Conservation (phyloP, 176 grass and related monocot genomes). For the Carex scoparia region DNA sequence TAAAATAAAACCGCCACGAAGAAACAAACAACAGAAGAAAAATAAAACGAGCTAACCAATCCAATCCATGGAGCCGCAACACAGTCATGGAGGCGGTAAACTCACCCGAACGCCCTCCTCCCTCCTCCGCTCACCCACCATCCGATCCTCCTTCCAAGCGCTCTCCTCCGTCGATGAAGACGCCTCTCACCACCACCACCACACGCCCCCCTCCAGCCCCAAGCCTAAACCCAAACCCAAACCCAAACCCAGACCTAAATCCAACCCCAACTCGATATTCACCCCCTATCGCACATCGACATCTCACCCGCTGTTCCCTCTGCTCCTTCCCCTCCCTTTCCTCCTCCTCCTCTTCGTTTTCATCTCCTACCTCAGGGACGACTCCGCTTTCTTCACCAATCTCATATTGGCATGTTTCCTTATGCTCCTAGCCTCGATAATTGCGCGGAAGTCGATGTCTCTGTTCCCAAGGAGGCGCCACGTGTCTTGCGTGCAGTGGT, state of each 20-base stretch:
- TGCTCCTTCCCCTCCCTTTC: constrained; percentile 36
- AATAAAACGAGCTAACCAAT: constrained; percentile 23
- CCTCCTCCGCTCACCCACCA: constrained; percentile 69
- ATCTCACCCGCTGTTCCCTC: constrained; percentile 30
- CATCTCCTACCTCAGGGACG: constrained; percentile 36
- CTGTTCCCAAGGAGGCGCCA: neutral
- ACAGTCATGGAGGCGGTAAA: constrained; percentile 37
- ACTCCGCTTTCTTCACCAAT: constrained; percentile 35
- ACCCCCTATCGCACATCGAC: constrained; percentile 20
- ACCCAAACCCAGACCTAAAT: constrained; percentile 23
- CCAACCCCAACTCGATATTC: constrained; percentile 20
- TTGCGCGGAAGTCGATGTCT: constrained; percentile 23
- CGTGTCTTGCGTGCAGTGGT: constrained; percentile 56
- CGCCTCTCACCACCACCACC: constrained; percentile 49
- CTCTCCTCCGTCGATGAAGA: constrained; percentile 53
- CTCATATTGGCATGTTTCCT: constrained; percentile 34
- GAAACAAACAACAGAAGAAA: neutral
- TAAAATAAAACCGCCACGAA: constrained; percentile 17
- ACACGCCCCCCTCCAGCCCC: constrained; percentile 31
- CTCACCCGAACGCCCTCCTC: constrained; percentile 77
- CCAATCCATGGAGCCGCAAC: constrained; percentile 19
- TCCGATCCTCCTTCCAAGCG: constrained; percentile 51
- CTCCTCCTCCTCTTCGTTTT: constrained; percentile 44
- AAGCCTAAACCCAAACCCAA: constrained; percentile 32
- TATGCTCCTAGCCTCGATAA: constrained; percentile 23